Base-by-base conservation (phyloP, 1,284 basidiomycete genomes). In the Thecaphora thlaspeos region DNA sequence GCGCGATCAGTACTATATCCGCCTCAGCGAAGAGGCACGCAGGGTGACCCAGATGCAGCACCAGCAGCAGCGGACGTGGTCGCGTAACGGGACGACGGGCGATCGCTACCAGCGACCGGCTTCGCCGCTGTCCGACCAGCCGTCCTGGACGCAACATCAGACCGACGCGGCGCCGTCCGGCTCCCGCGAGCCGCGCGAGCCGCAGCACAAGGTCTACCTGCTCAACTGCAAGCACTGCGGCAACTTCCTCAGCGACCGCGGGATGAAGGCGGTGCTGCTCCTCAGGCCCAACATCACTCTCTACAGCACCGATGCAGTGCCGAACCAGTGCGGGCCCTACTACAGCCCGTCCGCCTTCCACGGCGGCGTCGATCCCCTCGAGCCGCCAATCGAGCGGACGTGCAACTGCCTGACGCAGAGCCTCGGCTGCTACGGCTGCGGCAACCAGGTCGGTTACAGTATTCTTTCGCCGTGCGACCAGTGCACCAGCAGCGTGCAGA, bases 191-290 rank as follows among this genome's bases (percentile, higher is more conserved):
- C 32, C 18, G 14, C 18, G 42, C n/a, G 68, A 69, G 21, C 48
- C 60, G 2, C 55, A 61, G 36, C 80, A 81, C 79, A 86, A 87
- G 76, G 88, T 91, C 50, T 90, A 88, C 83, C 84, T 88, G 28
- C 79, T 91, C 49, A 86, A 88, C 75, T 91, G 89, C 79, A 85
- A 82, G 63, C 82, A 84, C 18, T 91, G 89, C 75, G 82, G 82
- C 32, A 83, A 81, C 41, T 90, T 91, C 75, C 78, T 90, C 43
- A 88, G 88, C 18, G 89, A 91, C 76, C 83, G 89, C 18, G 89
- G 86, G 44, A 90, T 91, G 89, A 88, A 88, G 82, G 89, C 89
- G 41, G 88, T 91, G 36, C 82, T 91, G 17, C 82, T 91, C 26
- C 82, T 91, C 56, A 85, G 86, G 61, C 89, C 89, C 3, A 86